Evolutionary conservation across 2,329 filamentous ascomycete genomes (phyloP).

Genomic region (Venturia oleaginea): DNA sequence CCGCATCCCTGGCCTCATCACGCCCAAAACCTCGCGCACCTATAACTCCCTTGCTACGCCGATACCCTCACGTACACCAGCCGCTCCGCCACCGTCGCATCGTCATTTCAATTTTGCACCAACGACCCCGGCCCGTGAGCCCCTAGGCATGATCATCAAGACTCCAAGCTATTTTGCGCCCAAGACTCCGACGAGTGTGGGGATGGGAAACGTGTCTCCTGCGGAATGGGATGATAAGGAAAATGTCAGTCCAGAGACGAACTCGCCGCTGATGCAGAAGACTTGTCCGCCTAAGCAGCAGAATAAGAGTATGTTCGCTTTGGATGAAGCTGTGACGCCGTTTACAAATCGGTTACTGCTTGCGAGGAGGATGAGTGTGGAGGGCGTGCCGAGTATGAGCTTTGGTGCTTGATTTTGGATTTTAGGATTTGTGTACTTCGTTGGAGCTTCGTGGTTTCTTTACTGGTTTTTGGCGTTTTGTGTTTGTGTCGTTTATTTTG

Average conservation of each 20-base stretch:
- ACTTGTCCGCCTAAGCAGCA: conserved; percentile 46
- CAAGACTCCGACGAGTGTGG: conserved; percentile 3
- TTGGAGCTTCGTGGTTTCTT: neutral
- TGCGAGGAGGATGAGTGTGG: conserved; percentile 15
- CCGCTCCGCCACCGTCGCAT: conserved; percentile 18
- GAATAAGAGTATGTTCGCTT: conserved; percentile 14
- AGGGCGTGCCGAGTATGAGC: neutral
- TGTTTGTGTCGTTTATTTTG: neutral
- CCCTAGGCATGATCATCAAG: conserved; percentile 12
- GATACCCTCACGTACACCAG: neutral
- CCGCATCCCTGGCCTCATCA: conserved; percentile 10
- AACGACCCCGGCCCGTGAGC: conserved; percentile 15
- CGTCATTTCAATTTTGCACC: conserved; percentile 17
- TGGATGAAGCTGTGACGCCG: conserved; percentile 12
- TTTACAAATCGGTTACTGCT: conserved; percentile 22
- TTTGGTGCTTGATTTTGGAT: neutral
- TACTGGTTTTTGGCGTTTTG: neutral
- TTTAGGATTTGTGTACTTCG: neutral
- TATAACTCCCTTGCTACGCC: conserved; percentile 5
- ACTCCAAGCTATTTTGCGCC: neutral
- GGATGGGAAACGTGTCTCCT: neutral
- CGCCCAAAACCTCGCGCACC: neutral
- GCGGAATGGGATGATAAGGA: conserved; percentile 11
- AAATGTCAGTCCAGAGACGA: conserved; percentile 12
- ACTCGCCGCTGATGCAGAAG: conserved; percentile 39